A percentile compares a stretch with the other conserved stretches of the same genome.
Conservation (phyloP, 768 basidiomycete species). For the Boletus barrowsii region DNA sequence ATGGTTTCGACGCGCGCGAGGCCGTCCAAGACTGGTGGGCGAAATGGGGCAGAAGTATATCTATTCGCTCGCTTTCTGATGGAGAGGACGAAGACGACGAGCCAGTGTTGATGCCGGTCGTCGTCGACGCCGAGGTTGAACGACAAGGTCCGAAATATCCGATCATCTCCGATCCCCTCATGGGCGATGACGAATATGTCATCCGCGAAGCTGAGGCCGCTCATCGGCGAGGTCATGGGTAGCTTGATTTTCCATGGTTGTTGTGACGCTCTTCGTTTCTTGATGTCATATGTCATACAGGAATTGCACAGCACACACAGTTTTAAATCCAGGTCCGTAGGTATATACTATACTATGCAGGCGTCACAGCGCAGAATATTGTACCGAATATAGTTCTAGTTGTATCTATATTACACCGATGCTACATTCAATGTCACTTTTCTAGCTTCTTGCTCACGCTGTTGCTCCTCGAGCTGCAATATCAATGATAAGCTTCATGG, state of each 20-base stretch:
- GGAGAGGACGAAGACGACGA: neutral
- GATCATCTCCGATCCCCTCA: slow-evolving; percentile 10
- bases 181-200: slow-evolving; percentile 12
- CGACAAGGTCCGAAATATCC: slow-evolving; percentile 2
- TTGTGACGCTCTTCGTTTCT: neutral
- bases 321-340: neutral
- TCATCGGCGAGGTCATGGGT: neutral
- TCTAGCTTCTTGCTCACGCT: slow-evolving; percentile 21
- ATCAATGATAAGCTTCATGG: neutral
- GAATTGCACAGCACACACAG: no score
- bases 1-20: slow-evolving; percentile 48
- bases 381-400: neutral
- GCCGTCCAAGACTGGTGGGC: slow-evolving; percentile 64
- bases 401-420: neutral
- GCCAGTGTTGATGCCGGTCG: neutral
- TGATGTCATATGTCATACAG: neutral
- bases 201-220: slow-evolving; percentile 7
- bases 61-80: neutral
- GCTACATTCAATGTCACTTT: slow-evolving; percentile 9
- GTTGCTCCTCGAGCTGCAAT: slow-evolving; percentile 27
- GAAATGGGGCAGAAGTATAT: slow-evolving; percentile 40
- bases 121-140: slow-evolving; percentile 15
- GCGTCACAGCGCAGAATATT: neutral
- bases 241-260: neutral
- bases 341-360: neutral